A percentile compares a stretch with the other conserved stretches of the same genome.
Evolutionary conservation across 2,329 filamentous ascomycete genomes (phyloP).

Genomic region (Pseudogymnoascus pannorum): DNA sequence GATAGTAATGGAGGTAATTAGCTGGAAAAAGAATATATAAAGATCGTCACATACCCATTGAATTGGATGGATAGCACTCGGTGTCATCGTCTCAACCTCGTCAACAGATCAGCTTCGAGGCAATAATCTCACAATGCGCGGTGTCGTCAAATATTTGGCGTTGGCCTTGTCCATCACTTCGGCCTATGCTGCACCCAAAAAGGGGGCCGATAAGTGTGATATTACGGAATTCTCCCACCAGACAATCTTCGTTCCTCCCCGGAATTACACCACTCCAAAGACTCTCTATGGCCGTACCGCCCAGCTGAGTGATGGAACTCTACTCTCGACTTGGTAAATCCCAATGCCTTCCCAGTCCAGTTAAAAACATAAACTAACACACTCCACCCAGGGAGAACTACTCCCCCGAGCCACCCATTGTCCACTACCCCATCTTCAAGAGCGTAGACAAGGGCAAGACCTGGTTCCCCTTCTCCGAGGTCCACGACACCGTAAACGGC

Average conservation of each 20-base stretch:
- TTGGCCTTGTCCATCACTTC: not conserved
- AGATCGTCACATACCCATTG: not conserved
- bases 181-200: not conserved
- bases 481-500: conserved; percentile 56
- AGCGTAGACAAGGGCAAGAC: conserved; percentile 48
- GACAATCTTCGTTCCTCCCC: conserved; percentile 24
- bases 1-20: not conserved
- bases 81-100: not conserved
- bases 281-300: conserved; percentile 31
- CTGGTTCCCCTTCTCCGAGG: conserved; percentile 56
- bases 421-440: conserved; percentile 46
- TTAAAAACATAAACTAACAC: not conserved
- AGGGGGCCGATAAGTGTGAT: not conserved
- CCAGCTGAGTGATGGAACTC: conserved; percentile 31
- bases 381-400: conserved; percentile 38
- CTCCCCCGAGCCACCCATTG: conserved; percentile 44
- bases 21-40: not conserved
- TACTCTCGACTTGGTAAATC: conserved; percentile 42
- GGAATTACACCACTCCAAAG: conserved; percentile 24
- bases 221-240: conserved; percentile 20
- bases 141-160: not conserved
- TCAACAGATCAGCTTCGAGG: not conserved
- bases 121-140: not conserved
- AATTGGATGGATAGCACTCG: not conserved
- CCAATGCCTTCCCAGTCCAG: not conserved